phyloP scores from a whole-genome alignment of 306 rosid species.

The Quercus bicolor region DNA sequence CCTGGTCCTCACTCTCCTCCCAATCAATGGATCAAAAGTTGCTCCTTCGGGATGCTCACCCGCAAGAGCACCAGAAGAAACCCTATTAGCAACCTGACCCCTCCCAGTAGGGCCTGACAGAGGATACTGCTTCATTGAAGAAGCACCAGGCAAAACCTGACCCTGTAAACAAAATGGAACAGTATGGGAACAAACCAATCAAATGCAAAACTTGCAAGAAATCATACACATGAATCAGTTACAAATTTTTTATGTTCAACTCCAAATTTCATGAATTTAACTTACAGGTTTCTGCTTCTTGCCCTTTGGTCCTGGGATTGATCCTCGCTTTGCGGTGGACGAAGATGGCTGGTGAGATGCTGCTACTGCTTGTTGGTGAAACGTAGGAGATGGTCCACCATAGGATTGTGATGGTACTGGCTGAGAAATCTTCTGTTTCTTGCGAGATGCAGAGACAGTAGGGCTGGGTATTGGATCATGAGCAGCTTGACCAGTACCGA shows the following conservation, averaged over 20 bases:
- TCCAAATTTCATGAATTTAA: constrained; percentile 11
- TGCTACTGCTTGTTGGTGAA: constrained; percentile 61
- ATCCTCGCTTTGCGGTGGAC: constrained; percentile 67
- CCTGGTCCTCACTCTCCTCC: constrained; percentile 81
- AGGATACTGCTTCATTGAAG: constrained; percentile 74
- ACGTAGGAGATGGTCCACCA: constrained; percentile 69
- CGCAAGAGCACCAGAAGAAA: constrained; percentile 46
- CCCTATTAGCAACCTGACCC: constrained; percentile 63
- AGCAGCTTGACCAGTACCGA: constrained; percentile 50
- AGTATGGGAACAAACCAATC: background rate
- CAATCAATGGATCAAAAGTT: constrained; percentile 53
- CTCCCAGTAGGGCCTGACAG: constrained; percentile 71
- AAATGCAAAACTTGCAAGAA: background rate
- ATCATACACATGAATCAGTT: constrained; percentile 1
- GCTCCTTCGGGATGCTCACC: constrained; percentile 64
- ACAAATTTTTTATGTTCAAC: background rate
- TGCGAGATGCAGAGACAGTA: constrained; percentile 82
- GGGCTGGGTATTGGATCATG: constrained; percentile 84
- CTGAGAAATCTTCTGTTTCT: constrained; percentile 69
- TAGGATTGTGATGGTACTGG: constrained; percentile 72
- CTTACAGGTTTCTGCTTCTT: constrained; percentile 89
- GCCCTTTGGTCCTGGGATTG: constrained; percentile 66
- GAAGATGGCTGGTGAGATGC: constrained; percentile 85
- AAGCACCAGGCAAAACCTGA: constrained; percentile 50
- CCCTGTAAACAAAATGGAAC: constrained; percentile 30